These are phyloP conservation scores for Paraphaeosphaeria sporulosa DNA, from an alignment of 2,329 filamentous ascomycete genomes.

Conservation along the genomic window DNA sequence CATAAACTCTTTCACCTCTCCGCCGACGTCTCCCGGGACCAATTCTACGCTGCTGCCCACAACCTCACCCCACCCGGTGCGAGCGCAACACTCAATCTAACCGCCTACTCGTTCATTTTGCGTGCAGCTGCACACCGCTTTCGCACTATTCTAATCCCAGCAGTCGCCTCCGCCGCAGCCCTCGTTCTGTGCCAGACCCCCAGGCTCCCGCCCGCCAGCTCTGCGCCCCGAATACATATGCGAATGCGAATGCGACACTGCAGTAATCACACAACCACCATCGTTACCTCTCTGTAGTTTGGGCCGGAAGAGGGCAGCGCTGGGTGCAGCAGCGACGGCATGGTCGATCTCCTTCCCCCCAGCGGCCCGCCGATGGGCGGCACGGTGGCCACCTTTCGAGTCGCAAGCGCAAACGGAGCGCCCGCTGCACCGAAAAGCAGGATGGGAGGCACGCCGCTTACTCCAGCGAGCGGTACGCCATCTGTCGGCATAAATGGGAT, in stretches of 20 bases:
- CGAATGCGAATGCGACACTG: slow-evolving; percentile 5
- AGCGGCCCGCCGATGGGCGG: slow-evolving; percentile 42
- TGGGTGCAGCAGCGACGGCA: slow-evolving; percentile 38
- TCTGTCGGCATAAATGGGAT: slow-evolving; percentile 54
- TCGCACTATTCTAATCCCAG: slow-evolving; percentile 21
- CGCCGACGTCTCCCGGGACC: slow-evolving; percentile 20
- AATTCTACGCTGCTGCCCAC: slow-evolving; percentile 21
- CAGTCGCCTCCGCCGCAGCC: slow-evolving; percentile 31
- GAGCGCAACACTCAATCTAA: slow-evolving; percentile 5
- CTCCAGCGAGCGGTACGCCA: slow-evolving; percentile 42
- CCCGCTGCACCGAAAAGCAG: slow-evolving; percentile 38
- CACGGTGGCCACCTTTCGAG: slow-evolving; percentile 48
- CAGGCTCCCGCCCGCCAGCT: slow-evolving; percentile 32
- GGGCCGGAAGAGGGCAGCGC: slow-evolving; percentile 23
- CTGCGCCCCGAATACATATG: slow-evolving; percentile 16
- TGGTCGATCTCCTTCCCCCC: slow-evolving; percentile 48
- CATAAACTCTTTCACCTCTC: slow-evolving; percentile 26
- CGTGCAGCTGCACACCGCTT: slow-evolving; percentile 9
- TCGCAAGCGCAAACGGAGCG: slow-evolving; percentile 40
- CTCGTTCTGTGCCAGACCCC: slow-evolving; percentile 41
- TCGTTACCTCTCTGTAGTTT: slow-evolving; percentile 24
- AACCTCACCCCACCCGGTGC: slow-evolving; percentile 6
- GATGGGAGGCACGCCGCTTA: slow-evolving; percentile 36
- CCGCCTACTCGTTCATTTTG: not conserved
- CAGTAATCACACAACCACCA: not conserved